These are phyloP conservation scores for Phytophthora sp. DNA, from an alignment of 352 stramenopile genomes.

Conservation along the genomic window DNA sequence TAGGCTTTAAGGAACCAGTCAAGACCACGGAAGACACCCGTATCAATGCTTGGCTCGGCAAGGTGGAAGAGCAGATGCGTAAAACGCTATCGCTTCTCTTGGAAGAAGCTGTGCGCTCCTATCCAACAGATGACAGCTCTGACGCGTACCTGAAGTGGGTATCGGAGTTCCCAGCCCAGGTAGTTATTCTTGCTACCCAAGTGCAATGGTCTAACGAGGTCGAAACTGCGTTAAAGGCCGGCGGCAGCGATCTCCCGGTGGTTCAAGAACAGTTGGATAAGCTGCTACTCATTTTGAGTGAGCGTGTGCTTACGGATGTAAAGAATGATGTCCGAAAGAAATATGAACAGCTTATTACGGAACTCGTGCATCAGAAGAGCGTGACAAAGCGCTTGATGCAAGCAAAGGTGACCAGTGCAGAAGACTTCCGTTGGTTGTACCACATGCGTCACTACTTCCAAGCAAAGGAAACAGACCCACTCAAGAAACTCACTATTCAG, in stretches of 20 bases:
- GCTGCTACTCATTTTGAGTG: slow-evolving; percentile 96
- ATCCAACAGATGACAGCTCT: slow-evolving; percentile 74
- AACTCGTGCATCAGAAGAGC: slow-evolving; percentile 99
- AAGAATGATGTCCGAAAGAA: slow-evolving; percentile 97
- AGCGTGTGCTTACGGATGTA: slow-evolving; percentile 95
- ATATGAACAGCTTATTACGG: slow-evolving; percentile 99
- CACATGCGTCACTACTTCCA: slow-evolving; percentile 99
- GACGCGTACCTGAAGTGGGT: slow-evolving; percentile 97
- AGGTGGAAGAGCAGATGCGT: slow-evolving; percentile 98
- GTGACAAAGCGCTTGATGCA: slow-evolving; percentile 94
- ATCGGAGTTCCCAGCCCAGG: slow-evolving; percentile 97
- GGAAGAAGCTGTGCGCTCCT: slow-evolving; percentile 90
- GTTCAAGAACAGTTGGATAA: slow-evolving; percentile 77
- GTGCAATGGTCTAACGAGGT: slow-evolving; percentile 97
- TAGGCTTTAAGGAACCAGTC: slow-evolving; percentile 94
- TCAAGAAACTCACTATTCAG: slow-evolving; percentile 96
- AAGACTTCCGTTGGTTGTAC: slow-evolving; percentile 99
- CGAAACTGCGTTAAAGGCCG: slow-evolving; percentile 88
- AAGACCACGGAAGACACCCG: slow-evolving; percentile 89
- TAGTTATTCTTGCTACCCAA: slow-evolving; percentile 98
- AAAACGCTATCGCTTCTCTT: slow-evolving; percentile 96
- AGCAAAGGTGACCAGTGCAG: slow-evolving; percentile 74
- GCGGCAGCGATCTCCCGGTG: slow-evolving; percentile 42
- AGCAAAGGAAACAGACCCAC: slow-evolving; percentile 72
- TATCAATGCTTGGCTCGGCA: slow-evolving; percentile 96